Evolutionary conservation across 1,284 basidiomycete species (phyloP), one percentile per base, ranked within the genome.

Genomic region (Ustilago vetiveriae): DNA sequence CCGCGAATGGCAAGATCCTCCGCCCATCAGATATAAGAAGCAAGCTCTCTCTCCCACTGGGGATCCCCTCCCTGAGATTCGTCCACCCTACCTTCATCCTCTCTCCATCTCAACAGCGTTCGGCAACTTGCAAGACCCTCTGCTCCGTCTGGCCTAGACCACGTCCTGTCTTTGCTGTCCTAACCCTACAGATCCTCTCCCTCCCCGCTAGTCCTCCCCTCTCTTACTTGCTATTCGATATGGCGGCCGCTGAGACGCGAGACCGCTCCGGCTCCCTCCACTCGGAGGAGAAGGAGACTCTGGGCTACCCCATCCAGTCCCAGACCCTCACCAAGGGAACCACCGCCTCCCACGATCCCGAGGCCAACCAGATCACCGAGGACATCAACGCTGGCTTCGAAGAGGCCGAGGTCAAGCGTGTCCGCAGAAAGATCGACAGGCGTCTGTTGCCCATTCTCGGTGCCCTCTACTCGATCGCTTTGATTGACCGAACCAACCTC

Each of bases 391-490:
- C 59, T 6, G 75, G 75, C 55, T 74, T 72, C 19, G 71, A 72
- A 42, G 49, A 36, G 11, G 54, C 47, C 36, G 60, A 66, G 38
- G 43, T 76, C 43, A 75, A 74, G 67, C 67, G 62, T 19, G 60
- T 66, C 0, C 81, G 78, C 13, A 53, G 68, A 49, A 80, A 79
- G 58, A 63, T 84, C 54, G 83, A 83, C 59, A 52, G 58, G 17
- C 71, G 81, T 10, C 72, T 84, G 35, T 60, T 84, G 7, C 82
- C 82, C 40, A 80, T 82, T 26, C 80, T 83, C 24, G 79, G 75
- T 17, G 78, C 76, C 10, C 70, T 82, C 22, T 83, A 82, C 55
- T 73, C 80, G 48, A 72, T 83, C 40, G 78, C 77, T 2, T 72
- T 82, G 38, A 83, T 83, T 43, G 79, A 78, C 66, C 66, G 71